Evolutionary conservation across 805 yeast genomes (phyloP), one percentile per base, ranked within the genome.

Genomic region (Wickerhamomyces silvicola): DNA sequence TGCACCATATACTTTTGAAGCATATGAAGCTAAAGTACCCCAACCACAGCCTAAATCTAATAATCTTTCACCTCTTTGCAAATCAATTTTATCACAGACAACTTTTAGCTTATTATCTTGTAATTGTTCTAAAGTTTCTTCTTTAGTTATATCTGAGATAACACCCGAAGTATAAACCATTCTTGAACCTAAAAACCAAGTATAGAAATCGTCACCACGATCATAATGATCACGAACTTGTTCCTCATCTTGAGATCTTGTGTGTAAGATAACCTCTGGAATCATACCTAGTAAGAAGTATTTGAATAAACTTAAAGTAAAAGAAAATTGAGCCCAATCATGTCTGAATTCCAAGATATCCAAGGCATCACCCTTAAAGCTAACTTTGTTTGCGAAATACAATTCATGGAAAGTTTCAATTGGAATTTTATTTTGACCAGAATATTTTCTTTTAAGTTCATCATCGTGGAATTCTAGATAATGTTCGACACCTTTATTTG

Each of bases 221-320:
- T 87, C 96, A 59, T 86, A 86, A 64, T 86, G 95, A 52, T 82
- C 95, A 61, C 95, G 78, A 36, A 86, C 96, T 63, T 86, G 96
- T 63, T 86, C 96, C 66, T 86, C 96, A 57, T 87, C 96, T 66
- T 86, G 96, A 14, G 94, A 81, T 56, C 85, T 77, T 43, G 94
- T 79, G 66, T 86, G 96, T 78, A 86, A 57, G 49, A 86, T 81
- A 36, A 86, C 94, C 64, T 86, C 96, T 27, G 96, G 96, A 43
- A 86, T 81, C 82, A 86, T 75, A 29, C 92, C 94, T 31, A 84
- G 70, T 44, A 86, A 60, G 66, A 86, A 87, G 64, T 69, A 87
- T 57, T 70, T 79, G 75, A 78, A 86, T 39, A 86, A 68, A 20
- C 83, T 65, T 38, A 73, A 50, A 27, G 96, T 86, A 68, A 86